Base-by-base conservation (phyloP, 106 monocot genomes). In the Dactylorhiza incarnata region DNA sequence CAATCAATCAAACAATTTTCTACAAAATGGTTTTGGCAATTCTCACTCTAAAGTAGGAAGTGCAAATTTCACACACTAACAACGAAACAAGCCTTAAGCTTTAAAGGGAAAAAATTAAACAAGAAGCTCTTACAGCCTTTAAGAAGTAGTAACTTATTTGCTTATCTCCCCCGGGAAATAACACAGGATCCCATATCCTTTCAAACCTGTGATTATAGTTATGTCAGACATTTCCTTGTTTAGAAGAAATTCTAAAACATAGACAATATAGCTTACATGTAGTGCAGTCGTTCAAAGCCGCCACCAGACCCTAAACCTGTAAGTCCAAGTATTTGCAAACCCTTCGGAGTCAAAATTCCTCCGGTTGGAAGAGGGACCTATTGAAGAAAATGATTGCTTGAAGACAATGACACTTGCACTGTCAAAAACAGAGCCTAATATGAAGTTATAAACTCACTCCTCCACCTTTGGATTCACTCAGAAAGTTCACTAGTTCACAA, bases 251-350 rank as follows among this genome's bases (percentile, higher is more conserved):
- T 65, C 15, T 7, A 23, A 46, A 68, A 13, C 22, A 49, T 23
- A 46, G 24, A 72, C 47, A 11, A 43, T 7, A 59, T 48, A 48
- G 17, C 90, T 82, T 85, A 97, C 96, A 97, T 77, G 76, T 87
- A 97, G 62, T 97, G 96, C 79, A 97, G 63, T 61, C 91, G 90
- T 89, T 97, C 96, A 87, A 97, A 97, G 74, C 96, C 93, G 19
- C 93, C 81, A 77, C 91, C 80, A 75, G 84, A 94, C 37, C 96
- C 96, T 86, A 97, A 85, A 69, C 89, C 93, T 49, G 78, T 84
- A 71, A 93, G 82, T 59, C 96, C 96, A 85, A 97, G 87, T 61
- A 82, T 79, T 81, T 97, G 96, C 78, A 97, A 81, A 44, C 93
- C 94, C 73, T 86, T 97, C 45, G 93, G 82, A 12, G 93, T 91